phyloP scores from a whole-genome alignment of 176 grass and related monocot genomes.

The Zoysia japonica region DNA sequence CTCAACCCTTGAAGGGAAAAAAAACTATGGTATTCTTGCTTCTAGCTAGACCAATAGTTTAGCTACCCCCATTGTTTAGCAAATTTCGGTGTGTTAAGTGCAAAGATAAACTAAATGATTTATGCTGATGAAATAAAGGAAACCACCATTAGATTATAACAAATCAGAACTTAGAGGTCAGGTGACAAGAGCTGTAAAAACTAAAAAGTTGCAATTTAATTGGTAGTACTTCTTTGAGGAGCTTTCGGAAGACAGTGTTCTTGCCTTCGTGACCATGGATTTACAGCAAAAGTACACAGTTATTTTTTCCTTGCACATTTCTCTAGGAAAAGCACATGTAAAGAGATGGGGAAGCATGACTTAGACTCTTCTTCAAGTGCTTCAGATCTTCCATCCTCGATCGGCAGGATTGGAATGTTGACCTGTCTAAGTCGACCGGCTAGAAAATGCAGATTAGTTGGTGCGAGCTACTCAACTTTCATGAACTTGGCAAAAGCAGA shows the following conservation, averaged over 20 bases:
- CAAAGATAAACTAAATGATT: not conserved
- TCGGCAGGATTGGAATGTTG: not conserved
- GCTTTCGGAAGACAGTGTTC: not conserved
- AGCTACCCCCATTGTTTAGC: not conserved
- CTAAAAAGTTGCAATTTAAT: not conserved
- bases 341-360: constrained; percentile 25
- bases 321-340: constrained; percentile 2
- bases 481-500: constrained; percentile 13
- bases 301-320: not conserved
- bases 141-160: not conserved
- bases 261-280: not conserved
- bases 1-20: not conserved
- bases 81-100: not conserved
- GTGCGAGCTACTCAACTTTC: not conserved
- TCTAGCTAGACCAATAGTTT: not conserved
- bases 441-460: not conserved
- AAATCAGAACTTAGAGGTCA: not conserved
- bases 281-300: not conserved
- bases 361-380: constrained; percentile 19
- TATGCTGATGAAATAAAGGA: not conserved
- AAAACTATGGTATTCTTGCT: not conserved
- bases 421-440: not conserved
- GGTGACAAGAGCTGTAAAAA: not conserved
- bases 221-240: no score
- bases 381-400: constrained; percentile 16